Percentiles rank a stretch among this genome's conserved stretches.
phyloP scores from a whole-genome alignment of 2,329 filamentous ascomycete genomes.

The Colletotrichum sojae region DNA sequence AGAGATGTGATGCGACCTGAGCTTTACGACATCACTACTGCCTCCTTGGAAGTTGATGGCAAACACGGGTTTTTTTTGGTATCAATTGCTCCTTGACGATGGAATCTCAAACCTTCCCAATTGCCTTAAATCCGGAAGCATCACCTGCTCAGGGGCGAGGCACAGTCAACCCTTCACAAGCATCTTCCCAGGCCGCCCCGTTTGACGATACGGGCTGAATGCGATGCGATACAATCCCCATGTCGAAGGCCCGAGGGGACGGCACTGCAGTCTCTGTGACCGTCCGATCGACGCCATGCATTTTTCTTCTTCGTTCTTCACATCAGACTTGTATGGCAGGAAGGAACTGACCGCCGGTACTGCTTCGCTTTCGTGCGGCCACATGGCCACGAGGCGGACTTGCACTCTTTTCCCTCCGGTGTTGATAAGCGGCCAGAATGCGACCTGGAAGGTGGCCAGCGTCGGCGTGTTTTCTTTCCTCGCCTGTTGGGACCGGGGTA shows the following conservation, averaged over 20 bases:
- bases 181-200: conserved; percentile 2
- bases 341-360: too few species aligned
- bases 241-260: not conserved
- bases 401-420: not conserved
- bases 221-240: not conserved
- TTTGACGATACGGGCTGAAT: not conserved
- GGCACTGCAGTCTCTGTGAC: conserved; percentile 5
- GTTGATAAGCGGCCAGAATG: not conserved
- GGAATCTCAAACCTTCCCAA: not conserved
- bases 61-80: not conserved
- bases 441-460: not conserved
- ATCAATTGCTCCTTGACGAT: not conserved
- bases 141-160: not conserved
- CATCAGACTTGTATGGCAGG: too few species aligned
- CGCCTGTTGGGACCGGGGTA: conserved; percentile 3
- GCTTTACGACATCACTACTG: not conserved
- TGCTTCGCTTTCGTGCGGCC: not conserved
- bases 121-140: not conserved
- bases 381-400: conserved; percentile 15
- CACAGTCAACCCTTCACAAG: not conserved
- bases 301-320: too few species aligned
- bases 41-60: not conserved
- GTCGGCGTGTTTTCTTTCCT: not conserved
- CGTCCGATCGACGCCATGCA: not conserved
- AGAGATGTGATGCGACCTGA: not conserved